Evolutionary conservation across 2,329 filamentous ascomycete species (phyloP).

Genomic region (Beauveria asiatica): DNA sequence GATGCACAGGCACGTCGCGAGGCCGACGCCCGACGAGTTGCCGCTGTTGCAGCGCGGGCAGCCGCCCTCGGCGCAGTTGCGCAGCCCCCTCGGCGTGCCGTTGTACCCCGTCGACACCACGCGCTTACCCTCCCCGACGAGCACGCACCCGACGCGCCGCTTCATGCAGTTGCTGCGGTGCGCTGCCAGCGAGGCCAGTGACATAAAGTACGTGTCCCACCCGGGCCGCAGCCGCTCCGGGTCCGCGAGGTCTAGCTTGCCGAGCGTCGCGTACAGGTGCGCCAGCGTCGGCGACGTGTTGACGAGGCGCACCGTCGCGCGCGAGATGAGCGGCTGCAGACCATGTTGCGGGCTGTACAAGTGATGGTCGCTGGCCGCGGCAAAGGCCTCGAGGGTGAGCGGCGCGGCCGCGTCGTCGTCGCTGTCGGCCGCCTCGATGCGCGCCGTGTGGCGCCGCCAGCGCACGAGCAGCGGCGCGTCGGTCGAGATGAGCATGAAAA

Average conservation of each 20-base stretch:
- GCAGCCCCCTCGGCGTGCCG: conserved; percentile 82
- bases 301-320: conserved; percentile 75
- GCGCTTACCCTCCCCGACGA: conserved; percentile 69
- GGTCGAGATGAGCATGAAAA: conserved; percentile 86
- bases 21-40: conserved; percentile 57
- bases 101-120: conserved; percentile 97
- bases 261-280: conserved; percentile 64
- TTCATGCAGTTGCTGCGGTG: conserved; percentile 98
- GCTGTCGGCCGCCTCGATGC: conserved; percentile 16
- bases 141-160: conserved; percentile 84
- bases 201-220: conserved; percentile 99
- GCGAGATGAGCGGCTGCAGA: conserved; percentile 68
- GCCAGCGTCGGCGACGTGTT: conserved; percentile 70
- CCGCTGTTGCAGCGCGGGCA: conserved; percentile 80
- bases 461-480: conserved; percentile 81
- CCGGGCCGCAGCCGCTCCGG: conserved; percentile 72
- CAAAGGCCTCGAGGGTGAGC: conserved; percentile 46
- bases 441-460: conserved; percentile 64
- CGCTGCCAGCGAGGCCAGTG: conserved; percentile 82
- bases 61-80: conserved; percentile 87
- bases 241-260: conserved; percentile 67
- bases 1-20: conserved; percentile 89
- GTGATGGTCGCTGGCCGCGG: conserved; percentile 57
- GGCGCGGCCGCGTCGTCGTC: conserved; percentile 11
- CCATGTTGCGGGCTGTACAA: conserved; percentile 61